Conservation (phyloP, 768 basidiomycete species). For the Xanthoconium purpureum region DNA sequence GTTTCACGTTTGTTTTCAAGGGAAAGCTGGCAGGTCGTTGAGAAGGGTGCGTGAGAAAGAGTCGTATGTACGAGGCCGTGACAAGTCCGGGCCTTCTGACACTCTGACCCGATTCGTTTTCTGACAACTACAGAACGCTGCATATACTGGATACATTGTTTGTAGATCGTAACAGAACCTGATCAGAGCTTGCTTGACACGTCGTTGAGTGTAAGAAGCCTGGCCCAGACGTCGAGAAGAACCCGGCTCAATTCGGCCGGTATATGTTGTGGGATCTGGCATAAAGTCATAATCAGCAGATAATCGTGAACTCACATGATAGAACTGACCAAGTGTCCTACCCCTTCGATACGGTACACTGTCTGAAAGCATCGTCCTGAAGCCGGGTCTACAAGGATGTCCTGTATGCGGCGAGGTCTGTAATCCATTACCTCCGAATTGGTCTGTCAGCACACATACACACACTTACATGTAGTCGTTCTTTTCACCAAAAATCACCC, state of each 20-base stretch:
- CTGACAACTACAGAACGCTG: no score
- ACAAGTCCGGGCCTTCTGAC: no score
- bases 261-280: slow-evolving; percentile 27
- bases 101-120: no score
- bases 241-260: slow-evolving; percentile 26
- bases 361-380: slow-evolving; percentile 25
- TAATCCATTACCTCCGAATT: background rate
- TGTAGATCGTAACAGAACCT: no score
- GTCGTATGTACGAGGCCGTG: no score
- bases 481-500: slow-evolving; percentile 50
- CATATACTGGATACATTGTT: no score
- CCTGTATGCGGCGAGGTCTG: slow-evolving; percentile 33
- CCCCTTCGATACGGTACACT: slow-evolving; percentile 23
- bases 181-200: slow-evolving; percentile 17
- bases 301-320: no score
- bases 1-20: no score
- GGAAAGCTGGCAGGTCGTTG: no score
- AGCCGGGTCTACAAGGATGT: slow-evolving; percentile 27
- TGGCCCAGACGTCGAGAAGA: slow-evolving; percentile 24
- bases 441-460: background rate
- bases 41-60: no score
- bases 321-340: slow-evolving; percentile 34
- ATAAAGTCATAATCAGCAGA: background rate
- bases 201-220: background rate
- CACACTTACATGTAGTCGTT: slow-evolving; percentile 51